Percentiles rank a stretch among this genome's conserved stretches.
Evolutionary conservation across 1,284 basidiomycete genomes (phyloP).

Genomic region (Mycena sp.): DNA sequence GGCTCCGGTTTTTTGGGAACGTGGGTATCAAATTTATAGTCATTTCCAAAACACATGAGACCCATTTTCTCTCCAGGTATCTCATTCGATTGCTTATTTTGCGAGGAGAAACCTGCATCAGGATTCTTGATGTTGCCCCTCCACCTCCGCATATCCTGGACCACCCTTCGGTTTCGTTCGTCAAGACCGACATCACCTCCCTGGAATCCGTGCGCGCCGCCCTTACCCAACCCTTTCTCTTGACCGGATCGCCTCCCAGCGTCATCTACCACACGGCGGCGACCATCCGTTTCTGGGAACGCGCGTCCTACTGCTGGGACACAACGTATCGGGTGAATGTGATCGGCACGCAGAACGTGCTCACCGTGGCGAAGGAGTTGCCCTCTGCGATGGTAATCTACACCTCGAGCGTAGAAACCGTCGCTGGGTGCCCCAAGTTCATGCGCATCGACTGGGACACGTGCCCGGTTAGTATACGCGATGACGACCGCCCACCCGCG

Average conservation of each 20-base stretch:
- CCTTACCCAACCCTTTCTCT: slow-evolving; percentile 36
- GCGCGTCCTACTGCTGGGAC: slow-evolving; percentile 41
- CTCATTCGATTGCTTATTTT: slow-evolving; percentile 44
- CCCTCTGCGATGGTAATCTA: slow-evolving; percentile 41
- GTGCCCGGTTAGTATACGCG: slow-evolving; percentile 31
- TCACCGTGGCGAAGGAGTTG: slow-evolving; percentile 38
- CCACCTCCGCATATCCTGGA: slow-evolving; percentile 35
- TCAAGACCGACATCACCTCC: slow-evolving; percentile 44
- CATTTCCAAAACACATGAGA: not conserved
- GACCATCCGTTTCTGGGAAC: slow-evolving; percentile 48
- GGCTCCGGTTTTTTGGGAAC: slow-evolving; percentile 48
- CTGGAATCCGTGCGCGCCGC: slow-evolving; percentile 37
- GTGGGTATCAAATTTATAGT: slow-evolving; percentile 32
- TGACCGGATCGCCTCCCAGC: slow-evolving; percentile 36
- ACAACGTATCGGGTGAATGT: slow-evolving; percentile 45
- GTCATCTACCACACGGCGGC: slow-evolving; percentile 47
- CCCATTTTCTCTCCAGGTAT: slow-evolving; percentile 33
- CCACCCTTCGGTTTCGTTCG: slow-evolving; percentile 40
- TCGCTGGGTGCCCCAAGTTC: slow-evolving; percentile 38
- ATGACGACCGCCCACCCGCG: slow-evolving; percentile 37
- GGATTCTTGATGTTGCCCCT: slow-evolving; percentile 44
- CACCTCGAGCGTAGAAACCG: slow-evolving; percentile 42
- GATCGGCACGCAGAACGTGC: slow-evolving; percentile 40
- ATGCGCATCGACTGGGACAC: slow-evolving; percentile 39
- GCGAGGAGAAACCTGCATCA: slow-evolving; percentile 44